Conservation (phyloP, 2,329 filamentous ascomycete genomes). For the Diaporthe sp. region DNA sequence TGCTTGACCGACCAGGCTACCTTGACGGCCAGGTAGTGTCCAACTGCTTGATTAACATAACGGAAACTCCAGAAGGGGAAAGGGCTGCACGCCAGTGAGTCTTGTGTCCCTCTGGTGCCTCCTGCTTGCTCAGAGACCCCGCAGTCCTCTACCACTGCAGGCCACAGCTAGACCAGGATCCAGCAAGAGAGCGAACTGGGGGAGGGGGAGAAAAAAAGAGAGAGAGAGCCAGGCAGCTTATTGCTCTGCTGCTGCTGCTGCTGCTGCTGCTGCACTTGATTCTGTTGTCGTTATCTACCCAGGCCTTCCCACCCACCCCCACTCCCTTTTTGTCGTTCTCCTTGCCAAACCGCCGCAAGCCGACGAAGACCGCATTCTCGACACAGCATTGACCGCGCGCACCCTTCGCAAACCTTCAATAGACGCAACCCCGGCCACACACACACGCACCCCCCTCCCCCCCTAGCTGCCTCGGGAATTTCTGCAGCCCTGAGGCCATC, state of each 20-base stretch:
- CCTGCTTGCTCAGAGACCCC: constrained; percentile 14
- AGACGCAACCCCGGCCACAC: constrained; percentile 15
- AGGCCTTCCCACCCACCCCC: constrained; percentile 28
- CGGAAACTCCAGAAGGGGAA: constrained; percentile 27
- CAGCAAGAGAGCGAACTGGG: background rate
- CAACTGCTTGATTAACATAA: constrained; percentile 14
- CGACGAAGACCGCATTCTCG: constrained; percentile 37
- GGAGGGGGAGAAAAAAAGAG: too few relatives aligned
- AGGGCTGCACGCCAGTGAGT: constrained; percentile 19
- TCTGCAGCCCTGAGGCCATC: constrained; percentile 31
- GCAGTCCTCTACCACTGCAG: constrained; percentile 1
- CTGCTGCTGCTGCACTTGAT: too few relatives aligned
- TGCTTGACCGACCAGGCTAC: constrained; percentile 14
- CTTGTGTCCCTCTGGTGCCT: constrained; percentile 19
- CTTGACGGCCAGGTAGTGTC: constrained; percentile 1
- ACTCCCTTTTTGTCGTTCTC: constrained; percentile 5
- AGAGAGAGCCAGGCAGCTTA: background rate
- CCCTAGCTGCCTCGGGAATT: constrained; percentile 7
- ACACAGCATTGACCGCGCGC: constrained; percentile 30
- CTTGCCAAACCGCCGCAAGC: constrained; percentile 40
- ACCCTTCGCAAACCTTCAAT: constrained; percentile 31
- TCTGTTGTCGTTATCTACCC: constrained; percentile 25
- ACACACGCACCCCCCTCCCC: background rate
- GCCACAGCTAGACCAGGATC: constrained; percentile 16
- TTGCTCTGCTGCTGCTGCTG: background rate